A percentile compares a stretch with the other conserved stretches of the same genome.
phyloP scores from a whole-genome alignment of 176 grass and related monocot species.

The Phragmites australis region DNA sequence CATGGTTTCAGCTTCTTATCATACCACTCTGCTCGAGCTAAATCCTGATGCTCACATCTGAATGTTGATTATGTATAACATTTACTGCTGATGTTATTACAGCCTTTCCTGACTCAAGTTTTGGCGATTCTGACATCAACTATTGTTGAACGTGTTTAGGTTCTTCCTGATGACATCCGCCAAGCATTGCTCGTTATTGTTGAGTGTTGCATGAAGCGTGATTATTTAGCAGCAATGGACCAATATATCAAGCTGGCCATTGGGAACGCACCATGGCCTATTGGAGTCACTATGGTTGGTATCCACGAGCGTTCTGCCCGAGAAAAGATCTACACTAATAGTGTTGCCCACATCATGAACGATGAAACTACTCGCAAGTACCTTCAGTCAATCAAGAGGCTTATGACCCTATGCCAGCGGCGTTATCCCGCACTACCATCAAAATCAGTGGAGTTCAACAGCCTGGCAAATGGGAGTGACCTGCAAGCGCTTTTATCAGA shows the following conservation, averaged over 20 bases:
- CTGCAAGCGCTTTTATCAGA: constrained; percentile 70
- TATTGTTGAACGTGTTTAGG: constrained; percentile 40
- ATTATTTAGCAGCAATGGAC: constrained; percentile 92
- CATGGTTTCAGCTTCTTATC: constrained; percentile 5
- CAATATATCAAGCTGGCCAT: constrained; percentile 89
- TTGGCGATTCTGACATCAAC: constrained; percentile 16
- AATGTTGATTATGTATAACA: constrained; percentile 1
- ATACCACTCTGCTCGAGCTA: not conserved
- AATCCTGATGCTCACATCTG: constrained; percentile 18
- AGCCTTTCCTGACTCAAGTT: not conserved
- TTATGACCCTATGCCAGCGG: constrained; percentile 84
- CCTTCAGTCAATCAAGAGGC: constrained; percentile 84
- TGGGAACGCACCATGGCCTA: constrained; percentile 92
- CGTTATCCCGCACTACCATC: constrained; percentile 75
- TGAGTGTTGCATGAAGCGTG: constrained; percentile 79
- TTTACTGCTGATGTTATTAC: not conserved
- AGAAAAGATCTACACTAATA: constrained; percentile 87
- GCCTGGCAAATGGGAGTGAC: constrained; percentile 90
- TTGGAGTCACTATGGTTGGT: constrained; percentile 95
- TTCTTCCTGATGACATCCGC: constrained; percentile 78
- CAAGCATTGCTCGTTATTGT: constrained; percentile 71
- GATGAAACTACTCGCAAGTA: constrained; percentile 95
- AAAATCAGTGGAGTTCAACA: constrained; percentile 93
- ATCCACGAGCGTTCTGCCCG: constrained; percentile 90
- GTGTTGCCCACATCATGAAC: constrained; percentile 93